Conservation (phyloP, 306 rosid genomes). For the Ormosia emarginata region DNA sequence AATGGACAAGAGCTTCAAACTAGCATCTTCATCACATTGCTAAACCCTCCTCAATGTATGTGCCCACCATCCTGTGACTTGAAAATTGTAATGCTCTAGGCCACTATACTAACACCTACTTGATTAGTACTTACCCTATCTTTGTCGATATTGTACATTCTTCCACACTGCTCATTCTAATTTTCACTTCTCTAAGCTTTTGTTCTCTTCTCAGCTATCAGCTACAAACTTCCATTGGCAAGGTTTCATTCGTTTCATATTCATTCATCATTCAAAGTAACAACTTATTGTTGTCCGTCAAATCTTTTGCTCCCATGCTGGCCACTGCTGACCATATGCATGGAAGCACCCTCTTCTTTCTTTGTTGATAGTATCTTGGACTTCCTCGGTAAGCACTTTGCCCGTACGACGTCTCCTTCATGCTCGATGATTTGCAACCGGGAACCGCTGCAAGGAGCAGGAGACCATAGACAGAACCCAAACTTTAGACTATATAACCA, state of each 20-base stretch:
- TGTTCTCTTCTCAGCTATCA: conserved; percentile 5
- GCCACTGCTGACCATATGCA: conserved; percentile 13
- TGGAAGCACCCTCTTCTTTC: conserved; percentile 44
- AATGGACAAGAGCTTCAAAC: conserved; percentile 18
- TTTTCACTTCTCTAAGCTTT: background rate
- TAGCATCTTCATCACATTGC: conserved; percentile 22
- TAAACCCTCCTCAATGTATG: conserved; percentile 23
- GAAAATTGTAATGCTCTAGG: conserved; percentile 36
- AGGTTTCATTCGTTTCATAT: background rate
- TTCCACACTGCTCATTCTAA: background rate
- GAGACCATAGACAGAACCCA: background rate
- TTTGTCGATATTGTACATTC: conserved; percentile 24
- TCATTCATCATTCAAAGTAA: background rate
- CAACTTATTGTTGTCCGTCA: conserved; percentile 19
- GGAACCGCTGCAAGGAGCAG: conserved; percentile 51
- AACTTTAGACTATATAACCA: conserved; percentile 7
- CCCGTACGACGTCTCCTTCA: conserved; percentile 53
- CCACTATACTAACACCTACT: background rate
- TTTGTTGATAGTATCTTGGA: conserved; percentile 43
- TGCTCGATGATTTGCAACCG: conserved; percentile 56
- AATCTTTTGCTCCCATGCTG: conserved; percentile 63
- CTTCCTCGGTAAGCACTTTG: conserved; percentile 90
- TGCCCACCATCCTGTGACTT: conserved; percentile 39
- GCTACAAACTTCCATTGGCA: conserved; percentile 24
- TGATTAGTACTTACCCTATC: conserved; percentile 21